Evolutionary conservation across 345 rosid species (phyloP).

Genomic region (Brassica incana): DNA sequence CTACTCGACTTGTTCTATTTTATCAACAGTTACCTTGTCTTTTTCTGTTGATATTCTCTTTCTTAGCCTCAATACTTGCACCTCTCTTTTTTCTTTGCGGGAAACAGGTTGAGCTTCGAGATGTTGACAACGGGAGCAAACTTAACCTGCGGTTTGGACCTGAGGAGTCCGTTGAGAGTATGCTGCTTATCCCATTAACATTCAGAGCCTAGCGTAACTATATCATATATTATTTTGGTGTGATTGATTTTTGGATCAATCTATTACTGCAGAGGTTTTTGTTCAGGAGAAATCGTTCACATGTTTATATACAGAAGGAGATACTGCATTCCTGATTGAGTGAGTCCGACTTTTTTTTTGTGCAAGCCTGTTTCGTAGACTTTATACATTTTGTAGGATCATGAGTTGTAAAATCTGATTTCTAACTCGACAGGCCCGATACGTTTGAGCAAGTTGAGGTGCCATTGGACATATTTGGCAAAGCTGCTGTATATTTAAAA

Average conservation of each 20-base stretch:
- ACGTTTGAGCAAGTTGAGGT: constrained; percentile 89
- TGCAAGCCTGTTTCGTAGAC: neutral
- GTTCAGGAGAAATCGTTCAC: constrained; percentile 81
- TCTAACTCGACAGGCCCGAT: constrained; percentile 50
- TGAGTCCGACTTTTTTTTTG: constrained; percentile 40
- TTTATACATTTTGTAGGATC: neutral
- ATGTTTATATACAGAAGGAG: constrained; percentile 70
- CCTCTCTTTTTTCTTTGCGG: constrained; percentile 5
- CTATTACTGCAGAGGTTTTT: constrained; percentile 62
- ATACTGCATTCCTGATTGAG: constrained; percentile 76
- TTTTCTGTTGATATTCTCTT: constrained; percentile 10
- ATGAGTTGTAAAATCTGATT: neutral
- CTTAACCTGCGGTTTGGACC: constrained; percentile 79
- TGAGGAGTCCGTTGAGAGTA: constrained; percentile 88
- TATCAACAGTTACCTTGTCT: neutral
- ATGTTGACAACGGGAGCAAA: constrained; percentile 83
- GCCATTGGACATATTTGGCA: constrained; percentile 71
- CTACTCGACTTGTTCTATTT: neutral
- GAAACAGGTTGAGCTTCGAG: constrained; percentile 84
- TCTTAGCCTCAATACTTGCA: constrained; percentile 2
- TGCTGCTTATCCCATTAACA: constrained; percentile 11
- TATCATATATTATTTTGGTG: neutral
- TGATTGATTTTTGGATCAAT: constrained; percentile 7
- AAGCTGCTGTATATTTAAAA: constrained; percentile 68
- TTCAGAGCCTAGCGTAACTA: neutral